A percentile compares a stretch with the other conserved stretches of the same genome.
Conservation (phyloP, 768 basidiomycete species). For the Suillus subaureus region DNA sequence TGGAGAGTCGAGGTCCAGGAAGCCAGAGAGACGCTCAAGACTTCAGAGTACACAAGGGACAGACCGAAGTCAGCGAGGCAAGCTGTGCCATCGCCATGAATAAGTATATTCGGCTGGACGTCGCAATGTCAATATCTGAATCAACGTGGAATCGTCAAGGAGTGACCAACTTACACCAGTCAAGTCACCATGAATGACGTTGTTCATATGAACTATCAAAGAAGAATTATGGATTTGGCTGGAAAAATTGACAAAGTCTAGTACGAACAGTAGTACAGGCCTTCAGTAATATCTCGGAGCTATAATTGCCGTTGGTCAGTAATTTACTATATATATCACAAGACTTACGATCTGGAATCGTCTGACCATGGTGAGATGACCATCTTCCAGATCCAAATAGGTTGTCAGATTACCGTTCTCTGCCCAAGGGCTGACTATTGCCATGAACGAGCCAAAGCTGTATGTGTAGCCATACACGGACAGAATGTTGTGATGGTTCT, state of each 20-base stretch:
- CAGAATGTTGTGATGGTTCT: conserved; percentile 24
- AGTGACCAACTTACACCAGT: conserved; percentile 6
- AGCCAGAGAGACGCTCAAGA: conserved; percentile 24
- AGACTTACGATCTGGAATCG: conserved; percentile 21
- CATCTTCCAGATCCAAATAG: conserved; percentile 17
- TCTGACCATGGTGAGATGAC: conserved; percentile 9
- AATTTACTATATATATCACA: too few relatives aligned
- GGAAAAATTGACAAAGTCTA: not conserved
- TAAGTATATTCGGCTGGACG: conserved; percentile 23
- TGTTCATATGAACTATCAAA: conserved; percentile 1
- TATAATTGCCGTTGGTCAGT: not conserved
- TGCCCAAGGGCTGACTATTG: conserved; percentile 25
- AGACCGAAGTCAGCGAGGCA: conserved; percentile 47
- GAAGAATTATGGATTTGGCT: not conserved
- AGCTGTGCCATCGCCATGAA: conserved; percentile 40
- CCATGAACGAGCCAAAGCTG: conserved; percentile 21
- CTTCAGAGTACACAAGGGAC: conserved; percentile 40
- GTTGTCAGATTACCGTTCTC: conserved; percentile 18
- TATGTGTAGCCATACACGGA: conserved; percentile 20
- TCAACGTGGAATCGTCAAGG: not conserved
- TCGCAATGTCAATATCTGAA: not conserved
- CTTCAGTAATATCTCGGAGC: not conserved
- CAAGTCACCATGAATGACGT: conserved; percentile 11
- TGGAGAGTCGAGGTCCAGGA: conserved; percentile 25
- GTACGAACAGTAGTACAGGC: not conserved